Conservation (phyloP, 345 rosid species). For the Bruguiera sexangula region DNA sequence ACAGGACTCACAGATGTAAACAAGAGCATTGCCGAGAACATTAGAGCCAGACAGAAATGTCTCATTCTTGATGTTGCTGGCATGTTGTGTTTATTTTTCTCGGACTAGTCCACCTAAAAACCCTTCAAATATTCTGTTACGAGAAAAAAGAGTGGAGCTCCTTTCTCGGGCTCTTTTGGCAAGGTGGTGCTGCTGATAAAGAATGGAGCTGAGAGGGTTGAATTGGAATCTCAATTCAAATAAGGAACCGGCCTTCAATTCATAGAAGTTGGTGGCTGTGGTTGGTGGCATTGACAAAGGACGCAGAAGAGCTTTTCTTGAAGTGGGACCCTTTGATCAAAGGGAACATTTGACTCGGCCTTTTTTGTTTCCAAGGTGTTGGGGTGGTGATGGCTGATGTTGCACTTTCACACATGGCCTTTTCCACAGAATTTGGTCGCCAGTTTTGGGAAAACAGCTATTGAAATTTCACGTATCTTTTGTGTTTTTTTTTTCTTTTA, state of each 20-base stretch:
- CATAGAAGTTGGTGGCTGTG: background rate
- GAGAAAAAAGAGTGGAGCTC: constrained; percentile 35
- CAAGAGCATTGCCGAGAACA: constrained; percentile 32
- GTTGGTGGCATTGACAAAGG: constrained; percentile 39
- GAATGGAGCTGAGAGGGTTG: constrained; percentile 35
- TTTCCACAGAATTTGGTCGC: background rate
- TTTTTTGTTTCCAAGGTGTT: background rate
- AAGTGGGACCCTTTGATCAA: background rate
- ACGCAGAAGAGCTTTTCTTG: constrained; percentile 44
- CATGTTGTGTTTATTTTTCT: background rate
- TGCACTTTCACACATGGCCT: constrained; percentile 3
- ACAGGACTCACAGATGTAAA: constrained; percentile 30
- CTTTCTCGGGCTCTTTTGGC: background rate
- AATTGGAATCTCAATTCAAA: constrained; percentile 43
- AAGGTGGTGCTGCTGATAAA: constrained; percentile 5
- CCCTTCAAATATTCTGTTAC: constrained; percentile 15
- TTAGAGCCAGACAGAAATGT: constrained; percentile 27
- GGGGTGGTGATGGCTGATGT: background rate
- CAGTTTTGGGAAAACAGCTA: background rate
- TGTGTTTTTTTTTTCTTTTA: background rate
- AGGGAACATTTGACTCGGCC: constrained; percentile 17
- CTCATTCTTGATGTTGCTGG: constrained; percentile 31
- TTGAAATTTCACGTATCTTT: background rate
- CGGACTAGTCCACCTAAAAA: background rate
- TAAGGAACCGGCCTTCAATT: constrained; percentile 33